phyloP scores from a whole-genome alignment of 192 early-diverging fungal species.

The Thoreauomyces humboldtii region DNA sequence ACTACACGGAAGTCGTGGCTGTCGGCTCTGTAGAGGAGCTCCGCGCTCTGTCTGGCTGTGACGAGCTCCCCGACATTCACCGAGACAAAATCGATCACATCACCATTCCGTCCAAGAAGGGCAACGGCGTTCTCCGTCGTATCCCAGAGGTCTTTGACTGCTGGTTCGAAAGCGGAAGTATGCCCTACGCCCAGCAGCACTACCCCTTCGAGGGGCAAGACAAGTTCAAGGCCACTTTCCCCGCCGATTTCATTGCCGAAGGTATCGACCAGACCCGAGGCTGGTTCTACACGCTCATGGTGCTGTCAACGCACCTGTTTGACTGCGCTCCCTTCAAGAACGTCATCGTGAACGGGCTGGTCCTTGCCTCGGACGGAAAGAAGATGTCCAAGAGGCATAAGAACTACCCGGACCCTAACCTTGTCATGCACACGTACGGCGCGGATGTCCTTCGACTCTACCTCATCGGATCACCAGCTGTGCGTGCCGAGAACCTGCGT shows the following conservation, averaged over 20 bases:
- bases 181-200: constrained; percentile 99
- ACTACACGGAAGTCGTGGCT: constrained; percentile 84
- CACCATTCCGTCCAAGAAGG: constrained; percentile 90
- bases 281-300: constrained; percentile 99
- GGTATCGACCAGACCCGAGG: constrained; percentile 99
- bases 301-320: constrained; percentile 94
- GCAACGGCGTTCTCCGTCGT: constrained; percentile 80
- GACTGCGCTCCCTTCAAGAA: constrained; percentile 95
- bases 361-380: constrained; percentile 96
- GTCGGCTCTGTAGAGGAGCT: constrained; percentile 91
- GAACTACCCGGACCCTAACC: constrained; percentile 94
- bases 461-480: constrained; percentile 96
- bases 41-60: constrained; percentile 77
- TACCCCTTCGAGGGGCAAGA: constrained; percentile 99
- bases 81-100: constrained; percentile 95
- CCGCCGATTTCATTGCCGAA: constrained; percentile 99
- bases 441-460: constrained; percentile 92
- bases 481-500: constrained; percentile 89
- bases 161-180: constrained; percentile 97
- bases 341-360: constrained; percentile 94
- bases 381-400: constrained; percentile 99
- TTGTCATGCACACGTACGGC: constrained; percentile 83
- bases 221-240: constrained; percentile 81
- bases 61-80: constrained; percentile 86
- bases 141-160: constrained; percentile 98